Percentiles rank a stretch among this genome's conserved stretches.
phyloP scores from a whole-genome alignment of 2,329 filamentous ascomycete genomes.

The Penicillium sp. region DNA sequence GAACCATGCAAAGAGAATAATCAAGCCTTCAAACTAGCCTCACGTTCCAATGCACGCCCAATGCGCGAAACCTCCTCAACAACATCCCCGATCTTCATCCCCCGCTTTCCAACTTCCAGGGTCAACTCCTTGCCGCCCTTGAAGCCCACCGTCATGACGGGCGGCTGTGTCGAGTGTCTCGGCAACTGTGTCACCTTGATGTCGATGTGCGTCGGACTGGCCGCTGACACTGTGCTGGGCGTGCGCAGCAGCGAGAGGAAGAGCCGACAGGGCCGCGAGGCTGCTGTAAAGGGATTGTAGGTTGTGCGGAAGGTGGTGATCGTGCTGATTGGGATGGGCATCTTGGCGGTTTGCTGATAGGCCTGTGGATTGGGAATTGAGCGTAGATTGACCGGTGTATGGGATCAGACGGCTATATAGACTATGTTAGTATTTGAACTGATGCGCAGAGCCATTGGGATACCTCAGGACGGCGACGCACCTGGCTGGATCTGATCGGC shows the following conservation, averaged over 20 bases:
- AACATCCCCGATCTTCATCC: slow-evolving; percentile 77
- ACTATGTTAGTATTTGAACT: not conserved
- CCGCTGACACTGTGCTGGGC: slow-evolving; percentile 69
- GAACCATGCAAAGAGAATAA: too few species aligned
- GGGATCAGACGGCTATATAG: not conserved
- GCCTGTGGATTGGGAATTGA: not conserved
- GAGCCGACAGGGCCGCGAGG: slow-evolving; percentile 75
- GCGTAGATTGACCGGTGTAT: not conserved
- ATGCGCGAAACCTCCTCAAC: slow-evolving; percentile 86
- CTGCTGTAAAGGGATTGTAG: slow-evolving; percentile 86
- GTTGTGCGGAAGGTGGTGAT: slow-evolving; percentile 71
- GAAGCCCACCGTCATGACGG: slow-evolving; percentile 73
- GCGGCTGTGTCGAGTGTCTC: slow-evolving; percentile 61
- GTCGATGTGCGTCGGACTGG: slow-evolving; percentile 68
- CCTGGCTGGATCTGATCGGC: slow-evolving; percentile 3
- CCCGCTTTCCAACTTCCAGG: slow-evolving; percentile 71
- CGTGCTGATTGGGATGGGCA: slow-evolving; percentile 38
- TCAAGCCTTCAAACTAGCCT: slow-evolving; percentile 65
- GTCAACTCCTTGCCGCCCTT: slow-evolving; percentile 92
- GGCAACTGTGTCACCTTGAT: slow-evolving; percentile 74
- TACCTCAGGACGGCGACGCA: not conserved
- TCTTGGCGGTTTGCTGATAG: slow-evolving; percentile 16
- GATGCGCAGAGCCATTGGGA: not conserved
- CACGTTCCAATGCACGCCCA: slow-evolving; percentile 73
- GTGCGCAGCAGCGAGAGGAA: slow-evolving; percentile 85